Conservation (phyloP, 2,329 filamentous ascomycete species). For the Penicillium olsonii region DNA sequence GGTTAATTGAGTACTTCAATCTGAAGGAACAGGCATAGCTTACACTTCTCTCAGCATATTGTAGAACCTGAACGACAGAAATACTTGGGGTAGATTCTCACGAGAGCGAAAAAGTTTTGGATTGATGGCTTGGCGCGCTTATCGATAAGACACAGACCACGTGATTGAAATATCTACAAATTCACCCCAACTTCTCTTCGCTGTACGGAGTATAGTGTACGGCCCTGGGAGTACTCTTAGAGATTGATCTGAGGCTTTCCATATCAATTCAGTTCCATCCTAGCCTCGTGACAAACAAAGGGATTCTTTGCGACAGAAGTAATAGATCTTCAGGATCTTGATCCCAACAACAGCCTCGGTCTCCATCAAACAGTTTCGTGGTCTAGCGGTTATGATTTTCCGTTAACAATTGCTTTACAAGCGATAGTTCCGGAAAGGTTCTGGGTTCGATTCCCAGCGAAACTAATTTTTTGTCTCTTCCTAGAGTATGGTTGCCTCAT, state of each 20-base stretch:
- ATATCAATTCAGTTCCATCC: no score
- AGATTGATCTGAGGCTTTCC: no score
- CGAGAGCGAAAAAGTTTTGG: constrained; percentile 42
- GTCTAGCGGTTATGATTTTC: constrained; percentile 17
- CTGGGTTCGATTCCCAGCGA: constrained; percentile 15
- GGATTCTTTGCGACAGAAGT: no score
- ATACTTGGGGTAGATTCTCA: constrained; percentile 28
- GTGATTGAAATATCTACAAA: background rate
- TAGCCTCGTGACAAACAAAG: no score
- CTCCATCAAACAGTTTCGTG: constrained; percentile 9
- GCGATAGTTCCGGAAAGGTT: constrained; percentile 13
- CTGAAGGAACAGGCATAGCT: constrained; percentile 15
- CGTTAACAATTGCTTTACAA: constrained; percentile 9
- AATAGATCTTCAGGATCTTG: no score
- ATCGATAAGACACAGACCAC: constrained; percentile 38
- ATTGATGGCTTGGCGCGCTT: constrained; percentile 38
- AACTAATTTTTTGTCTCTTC: constrained; percentile 7
- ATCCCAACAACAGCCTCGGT: no score
- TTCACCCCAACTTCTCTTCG: no score
- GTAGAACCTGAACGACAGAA: constrained; percentile 19
- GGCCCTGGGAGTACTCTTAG: no score
- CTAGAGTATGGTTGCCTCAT: no score
- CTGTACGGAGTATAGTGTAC: no score
- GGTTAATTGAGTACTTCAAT: background rate
- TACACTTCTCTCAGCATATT: constrained; percentile 50